A percentile compares a stretch with the other conserved stretches of the same genome.
Conservation (phyloP, 2,329 filamentous ascomycete genomes). For the Tolypocladium tropicale region DNA sequence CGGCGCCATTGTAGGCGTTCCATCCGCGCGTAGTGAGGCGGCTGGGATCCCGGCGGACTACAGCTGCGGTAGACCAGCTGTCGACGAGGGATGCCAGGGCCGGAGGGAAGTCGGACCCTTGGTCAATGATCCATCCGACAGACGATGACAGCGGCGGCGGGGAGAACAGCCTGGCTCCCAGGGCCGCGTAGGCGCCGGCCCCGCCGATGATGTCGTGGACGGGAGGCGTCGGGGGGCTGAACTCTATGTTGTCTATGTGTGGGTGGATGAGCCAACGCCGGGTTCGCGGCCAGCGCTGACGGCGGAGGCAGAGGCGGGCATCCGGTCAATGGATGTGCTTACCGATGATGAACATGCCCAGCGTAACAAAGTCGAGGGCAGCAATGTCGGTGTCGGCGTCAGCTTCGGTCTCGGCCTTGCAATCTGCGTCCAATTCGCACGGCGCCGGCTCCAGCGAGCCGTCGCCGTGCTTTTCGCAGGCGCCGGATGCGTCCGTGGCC, state of each 20-base stretch:
- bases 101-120: conserved; percentile 75
- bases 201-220: conserved; percentile 76
- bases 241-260: conserved; percentile 77
- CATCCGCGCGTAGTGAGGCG: conserved; percentile 80
- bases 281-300: conserved; percentile 1
- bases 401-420: neutral
- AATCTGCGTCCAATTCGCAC: neutral
- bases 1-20: conserved; percentile 74
- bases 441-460: neutral
- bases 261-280: neutral
- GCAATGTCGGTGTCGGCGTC: neutral
- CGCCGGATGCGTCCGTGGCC: neutral
- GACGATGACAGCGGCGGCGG: conserved; percentile 53
- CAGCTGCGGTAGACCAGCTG: conserved; percentile 65
- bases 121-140: conserved; percentile 86
- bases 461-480: neutral
- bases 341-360: conserved; percentile 70
- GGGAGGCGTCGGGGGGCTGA: conserved; percentile 56
- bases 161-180: conserved; percentile 83
- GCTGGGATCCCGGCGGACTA: conserved; percentile 54
- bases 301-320: neutral
- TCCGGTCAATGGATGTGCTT: conserved; percentile 15
- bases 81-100: conserved; percentile 53
- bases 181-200: conserved; percentile 73
- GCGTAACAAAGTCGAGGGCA: conserved; percentile 51